Conservation (phyloP, 2,329 filamentous ascomycete species). For the Epichloe typhina region DNA sequence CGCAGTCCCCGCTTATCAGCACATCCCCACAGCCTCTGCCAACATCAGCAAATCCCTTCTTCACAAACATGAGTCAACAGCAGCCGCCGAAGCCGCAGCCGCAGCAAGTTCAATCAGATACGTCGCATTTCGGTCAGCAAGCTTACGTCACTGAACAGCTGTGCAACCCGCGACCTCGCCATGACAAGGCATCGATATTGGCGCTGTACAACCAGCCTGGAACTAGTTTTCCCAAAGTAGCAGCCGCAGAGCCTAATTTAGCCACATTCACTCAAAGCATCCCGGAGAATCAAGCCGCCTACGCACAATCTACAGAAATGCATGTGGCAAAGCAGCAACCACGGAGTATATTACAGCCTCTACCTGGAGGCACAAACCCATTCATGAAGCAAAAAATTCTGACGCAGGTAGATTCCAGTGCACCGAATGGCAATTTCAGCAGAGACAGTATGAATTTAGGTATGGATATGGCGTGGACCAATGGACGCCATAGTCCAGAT, state of each 20-base stretch:
- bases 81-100: constrained; percentile 12
- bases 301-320: constrained; percentile 15
- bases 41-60: constrained; percentile 25
- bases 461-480: constrained; percentile 50
- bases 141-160: constrained; percentile 19
- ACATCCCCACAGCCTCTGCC: constrained; percentile 16
- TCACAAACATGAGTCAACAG: constrained; percentile 16
- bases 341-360: constrained; percentile 19
- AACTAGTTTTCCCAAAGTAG: constrained; percentile 28
- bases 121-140: constrained; percentile 12
- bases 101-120: constrained; percentile 9
- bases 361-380: constrained; percentile 42
- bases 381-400: constrained; percentile 29
- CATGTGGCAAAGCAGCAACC: constrained; percentile 14
- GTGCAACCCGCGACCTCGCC: constrained; percentile 31
- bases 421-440: constrained; percentile 28
- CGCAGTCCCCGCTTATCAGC: constrained; percentile 29
- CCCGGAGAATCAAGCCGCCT: constrained; percentile 15
- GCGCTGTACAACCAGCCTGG: constrained; percentile 57
- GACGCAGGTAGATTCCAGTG: constrained; percentile 29
- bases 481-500: constrained; percentile 65
- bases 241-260: constrained; percentile 16
- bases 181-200: constrained; percentile 63
- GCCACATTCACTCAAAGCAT: constrained; percentile 16
- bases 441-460: constrained; percentile 60